These are phyloP conservation scores for Fomitopsis betulina DNA, from an alignment of 1,284 basidiomycete genomes.

Conservation along the genomic window DNA sequence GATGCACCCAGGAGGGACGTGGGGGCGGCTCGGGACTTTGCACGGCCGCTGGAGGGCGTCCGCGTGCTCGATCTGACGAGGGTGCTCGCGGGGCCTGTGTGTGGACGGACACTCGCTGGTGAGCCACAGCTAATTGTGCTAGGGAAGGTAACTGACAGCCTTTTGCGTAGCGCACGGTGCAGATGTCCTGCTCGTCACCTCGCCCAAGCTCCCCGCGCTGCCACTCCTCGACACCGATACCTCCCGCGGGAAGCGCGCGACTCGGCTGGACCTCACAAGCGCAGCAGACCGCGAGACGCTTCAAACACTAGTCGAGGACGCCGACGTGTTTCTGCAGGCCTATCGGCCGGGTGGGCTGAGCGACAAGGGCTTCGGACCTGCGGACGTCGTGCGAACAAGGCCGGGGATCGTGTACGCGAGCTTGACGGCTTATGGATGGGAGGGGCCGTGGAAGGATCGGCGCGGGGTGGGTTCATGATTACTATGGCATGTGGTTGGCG, in stretches of 20 bases:
- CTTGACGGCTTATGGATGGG: slow-evolving; percentile 55
- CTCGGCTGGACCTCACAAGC: slow-evolving; percentile 51
- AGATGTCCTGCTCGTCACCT: slow-evolving; percentile 55
- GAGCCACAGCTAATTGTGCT: neutral
- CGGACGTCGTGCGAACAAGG: slow-evolving; percentile 35
- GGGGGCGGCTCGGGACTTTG: neutral
- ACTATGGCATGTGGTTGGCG: neutral
- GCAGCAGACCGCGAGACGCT: slow-evolving; percentile 32
- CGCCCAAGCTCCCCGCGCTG: slow-evolving; percentile 49
- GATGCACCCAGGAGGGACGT: slow-evolving; percentile 39
- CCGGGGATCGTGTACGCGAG: slow-evolving; percentile 58
- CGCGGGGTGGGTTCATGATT: slow-evolving; percentile 39
- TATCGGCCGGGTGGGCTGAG: slow-evolving; percentile 56
- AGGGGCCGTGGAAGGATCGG: slow-evolving; percentile 54
- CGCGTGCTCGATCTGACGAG: slow-evolving; percentile 55
- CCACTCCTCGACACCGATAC: slow-evolving; percentile 58
- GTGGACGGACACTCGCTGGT: slow-evolving; percentile 56
- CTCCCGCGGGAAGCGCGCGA: slow-evolving; percentile 61
- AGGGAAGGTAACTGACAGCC: no score
- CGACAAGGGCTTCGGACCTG: slow-evolving; percentile 45
- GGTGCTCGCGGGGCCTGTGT: slow-evolving; percentile 55
- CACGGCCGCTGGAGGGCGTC: slow-evolving; percentile 42
- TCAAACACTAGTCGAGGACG: slow-evolving; percentile 33
- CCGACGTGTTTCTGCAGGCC: slow-evolving; percentile 64
- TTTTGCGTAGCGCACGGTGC: slow-evolving; percentile 49